These are phyloP conservation scores for Pholiota microspora DNA, from an alignment of 768 basidiomycete species.

Conservation along the genomic window DNA sequence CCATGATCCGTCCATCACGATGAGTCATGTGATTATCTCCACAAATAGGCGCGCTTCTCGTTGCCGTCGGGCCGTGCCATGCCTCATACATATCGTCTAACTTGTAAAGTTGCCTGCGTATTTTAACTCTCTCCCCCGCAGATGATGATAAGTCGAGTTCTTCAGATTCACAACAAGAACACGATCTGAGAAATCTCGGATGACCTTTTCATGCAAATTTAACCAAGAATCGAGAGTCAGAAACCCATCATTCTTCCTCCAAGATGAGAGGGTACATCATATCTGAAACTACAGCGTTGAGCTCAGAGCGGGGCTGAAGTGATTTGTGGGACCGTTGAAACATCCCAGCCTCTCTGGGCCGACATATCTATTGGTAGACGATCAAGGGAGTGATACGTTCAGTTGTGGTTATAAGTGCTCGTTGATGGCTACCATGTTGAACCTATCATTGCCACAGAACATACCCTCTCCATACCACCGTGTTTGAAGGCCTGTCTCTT, in stretches of 20 bases:
- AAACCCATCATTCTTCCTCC: too few species aligned
- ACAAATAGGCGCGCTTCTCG: conserved; percentile 3
- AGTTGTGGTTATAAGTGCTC: background rate
- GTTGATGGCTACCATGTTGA: background rate
- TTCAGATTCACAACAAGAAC: too few species aligned
- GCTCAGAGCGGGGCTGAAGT: background rate
- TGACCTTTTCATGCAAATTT: too few species aligned
- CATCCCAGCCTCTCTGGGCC: background rate
- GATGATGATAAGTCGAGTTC: too few species aligned
- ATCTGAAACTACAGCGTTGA: background rate
- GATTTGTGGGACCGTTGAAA: background rate
- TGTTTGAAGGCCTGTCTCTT: too few species aligned
- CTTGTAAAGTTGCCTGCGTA: too few species aligned
- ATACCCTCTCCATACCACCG: too few species aligned
- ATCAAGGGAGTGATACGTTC: background rate
- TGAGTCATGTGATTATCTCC: conserved; percentile 8
- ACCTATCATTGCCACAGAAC: background rate
- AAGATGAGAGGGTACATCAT: background rate
- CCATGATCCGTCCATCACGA: conserved; percentile 18
- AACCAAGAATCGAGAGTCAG: too few species aligned
- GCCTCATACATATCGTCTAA: too few species aligned
- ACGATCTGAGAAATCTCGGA: too few species aligned
- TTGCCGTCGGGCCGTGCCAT: background rate
- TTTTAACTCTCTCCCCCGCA: too few species aligned
- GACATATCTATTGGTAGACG: background rate